These are phyloP conservation scores for Brettanomyces anomalus DNA, from an alignment of 805 yeast genomes.

Conservation along the genomic window DNA sequence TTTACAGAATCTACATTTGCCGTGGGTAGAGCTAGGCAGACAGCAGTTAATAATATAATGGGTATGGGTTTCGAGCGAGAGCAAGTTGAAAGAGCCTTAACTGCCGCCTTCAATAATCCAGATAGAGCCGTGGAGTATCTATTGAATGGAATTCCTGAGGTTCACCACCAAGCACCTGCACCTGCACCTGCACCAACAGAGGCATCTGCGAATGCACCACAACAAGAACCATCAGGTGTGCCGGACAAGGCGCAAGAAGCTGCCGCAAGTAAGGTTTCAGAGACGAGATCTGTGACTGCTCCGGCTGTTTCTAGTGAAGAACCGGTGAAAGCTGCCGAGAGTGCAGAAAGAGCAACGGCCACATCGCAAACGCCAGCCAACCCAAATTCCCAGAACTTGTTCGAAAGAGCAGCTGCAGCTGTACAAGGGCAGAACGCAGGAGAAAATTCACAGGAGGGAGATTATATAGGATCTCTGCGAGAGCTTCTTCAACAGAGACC, in stretches of 20 bases:
- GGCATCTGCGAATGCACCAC: background rate
- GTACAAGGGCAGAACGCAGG: conserved; percentile 23
- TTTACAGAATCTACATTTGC: conserved; percentile 52
- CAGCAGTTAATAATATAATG: conserved; percentile 73
- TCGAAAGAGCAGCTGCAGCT: conserved; percentile 41
- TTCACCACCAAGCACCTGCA: conserved; percentile 7
- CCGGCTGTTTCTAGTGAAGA: conserved; percentile 16
- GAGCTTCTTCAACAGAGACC: conserved; percentile 79
- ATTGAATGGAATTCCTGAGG: conserved; percentile 80
- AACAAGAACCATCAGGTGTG: background rate
- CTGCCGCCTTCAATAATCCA: conserved; percentile 95
- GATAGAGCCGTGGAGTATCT: conserved; percentile 96
- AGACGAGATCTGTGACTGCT: background rate
- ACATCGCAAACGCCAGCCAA: conserved; percentile 5
- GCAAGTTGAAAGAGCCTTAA: conserved; percentile 81
- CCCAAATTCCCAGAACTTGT: conserved; percentile 34
- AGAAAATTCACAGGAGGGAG: conserved; percentile 19
- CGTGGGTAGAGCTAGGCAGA: conserved; percentile 68
- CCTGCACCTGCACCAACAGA: conserved; percentile 5
- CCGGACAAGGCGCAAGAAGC: background rate
- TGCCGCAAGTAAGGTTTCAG: background rate
- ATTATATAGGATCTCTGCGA: conserved; percentile 51
- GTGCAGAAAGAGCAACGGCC: conserved; percentile 26
- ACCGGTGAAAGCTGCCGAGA: conserved; percentile 10
- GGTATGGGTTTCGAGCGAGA: conserved; percentile 93